phyloP scores from a whole-genome alignment of 179 eudicot species.

The Gypsophila paniculata region DNA sequence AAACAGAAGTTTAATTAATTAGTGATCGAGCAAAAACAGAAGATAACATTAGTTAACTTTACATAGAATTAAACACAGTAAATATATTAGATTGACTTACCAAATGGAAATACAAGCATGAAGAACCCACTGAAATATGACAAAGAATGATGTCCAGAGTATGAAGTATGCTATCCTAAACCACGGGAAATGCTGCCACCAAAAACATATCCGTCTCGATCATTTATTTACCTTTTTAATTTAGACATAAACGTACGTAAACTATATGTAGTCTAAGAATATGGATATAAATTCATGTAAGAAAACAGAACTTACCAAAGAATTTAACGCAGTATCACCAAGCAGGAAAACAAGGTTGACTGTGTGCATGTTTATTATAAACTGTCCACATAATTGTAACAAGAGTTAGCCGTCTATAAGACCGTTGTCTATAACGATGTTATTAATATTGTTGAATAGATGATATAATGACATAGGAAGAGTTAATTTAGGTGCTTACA shows the following conservation, averaged over 20 bases:
- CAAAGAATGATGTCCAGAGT: constrained; percentile 72
- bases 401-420: too few relatives aligned
- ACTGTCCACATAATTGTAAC: constrained; percentile 34
- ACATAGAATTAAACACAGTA: constrained; percentile 6
- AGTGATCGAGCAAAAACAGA: constrained; percentile 12
- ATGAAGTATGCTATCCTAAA: constrained; percentile 79
- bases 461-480: neutral
- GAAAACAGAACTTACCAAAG: constrained; percentile 46
- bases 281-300: neutral
- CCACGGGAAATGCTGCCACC: constrained; percentile 77
- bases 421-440: too few relatives aligned
- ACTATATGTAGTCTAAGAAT: too few relatives aligned
- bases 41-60: neutral
- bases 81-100: constrained; percentile 31
- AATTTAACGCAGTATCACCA: constrained; percentile 71
- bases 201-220: neutral
- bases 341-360: constrained; percentile 74
- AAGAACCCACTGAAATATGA: constrained; percentile 75
- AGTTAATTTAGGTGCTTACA: constrained; percentile 44
- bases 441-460: neutral
- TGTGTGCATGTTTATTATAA: constrained; percentile 66
- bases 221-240: too few relatives aligned
- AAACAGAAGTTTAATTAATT: constrained; percentile 13
- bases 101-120: constrained; percentile 68
- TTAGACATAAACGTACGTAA: too few relatives aligned